phyloP scores from a whole-genome alignment of 2,329 filamentous ascomycete species.

The Paecilomyces sp. region DNA sequence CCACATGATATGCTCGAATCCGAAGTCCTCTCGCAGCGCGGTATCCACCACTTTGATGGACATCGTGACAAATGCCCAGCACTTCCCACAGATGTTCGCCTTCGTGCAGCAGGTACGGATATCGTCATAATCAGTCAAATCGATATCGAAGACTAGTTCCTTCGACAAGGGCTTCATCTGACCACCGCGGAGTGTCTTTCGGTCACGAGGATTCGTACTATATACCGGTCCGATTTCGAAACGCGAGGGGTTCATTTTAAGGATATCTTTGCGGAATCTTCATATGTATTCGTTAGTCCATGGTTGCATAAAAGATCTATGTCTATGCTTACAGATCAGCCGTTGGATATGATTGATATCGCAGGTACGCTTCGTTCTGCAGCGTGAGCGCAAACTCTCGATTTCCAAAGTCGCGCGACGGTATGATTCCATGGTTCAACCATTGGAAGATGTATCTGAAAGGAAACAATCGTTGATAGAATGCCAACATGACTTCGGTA shows the following conservation, averaged over 20 bases:
- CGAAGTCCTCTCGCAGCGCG: slow-evolving; percentile 87
- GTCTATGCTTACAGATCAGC: slow-evolving; percentile 49
- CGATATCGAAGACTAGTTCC: slow-evolving; percentile 97
- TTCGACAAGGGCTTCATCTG: slow-evolving; percentile 84
- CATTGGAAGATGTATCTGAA: slow-evolving; percentile 95
- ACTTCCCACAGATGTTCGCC: slow-evolving; percentile 87
- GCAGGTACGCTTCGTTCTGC: slow-evolving; percentile 83
- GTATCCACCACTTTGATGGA: slow-evolving; percentile 88
- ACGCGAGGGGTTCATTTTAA: slow-evolving; percentile 79
- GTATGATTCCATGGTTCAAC: slow-evolving; percentile 87
- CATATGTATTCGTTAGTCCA: slow-evolving; percentile 10
- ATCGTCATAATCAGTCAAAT: slow-evolving; percentile 97
- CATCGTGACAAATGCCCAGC: slow-evolving; percentile 98
- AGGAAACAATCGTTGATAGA: slow-evolving; percentile 92
- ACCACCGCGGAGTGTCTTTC: slow-evolving; percentile 71
- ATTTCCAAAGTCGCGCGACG: slow-evolving; percentile 81
- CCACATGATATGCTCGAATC: slow-evolving; percentile 95
- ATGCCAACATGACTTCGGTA: slow-evolving; percentile 79
- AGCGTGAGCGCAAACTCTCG: slow-evolving; percentile 95
- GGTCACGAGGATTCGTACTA: slow-evolving; percentile 83
- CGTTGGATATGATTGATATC: slow-evolving; percentile 75
- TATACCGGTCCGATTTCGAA: slow-evolving; percentile 99
- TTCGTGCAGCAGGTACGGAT: slow-evolving; percentile 92
- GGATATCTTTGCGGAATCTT: slow-evolving; percentile 82
- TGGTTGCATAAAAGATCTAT: background rate